Conservation (phyloP, 176 grass and related monocot genomes). For the Hyparrhenia diplandra region DNA sequence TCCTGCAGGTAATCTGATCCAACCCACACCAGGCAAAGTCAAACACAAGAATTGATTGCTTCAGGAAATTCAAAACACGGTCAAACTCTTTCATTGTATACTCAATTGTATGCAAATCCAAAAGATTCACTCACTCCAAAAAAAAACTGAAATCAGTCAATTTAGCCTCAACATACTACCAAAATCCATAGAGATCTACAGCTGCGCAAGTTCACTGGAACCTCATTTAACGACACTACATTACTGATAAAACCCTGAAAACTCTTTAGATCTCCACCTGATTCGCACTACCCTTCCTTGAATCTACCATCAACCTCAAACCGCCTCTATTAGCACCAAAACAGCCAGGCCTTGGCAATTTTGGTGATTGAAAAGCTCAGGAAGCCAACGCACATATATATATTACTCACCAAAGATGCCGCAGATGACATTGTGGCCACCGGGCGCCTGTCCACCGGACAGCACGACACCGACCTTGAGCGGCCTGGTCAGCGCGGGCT, state of each 20-base stretch:
- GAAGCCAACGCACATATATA: neutral
- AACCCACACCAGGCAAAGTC: neutral
- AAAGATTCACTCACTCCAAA: neutral
- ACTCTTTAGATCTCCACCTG: conserved; percentile 23
- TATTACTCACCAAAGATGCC: conserved; percentile 90
- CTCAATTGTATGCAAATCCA: neutral
- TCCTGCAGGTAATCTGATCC: conserved; percentile 80
- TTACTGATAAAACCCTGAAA: too few species aligned
- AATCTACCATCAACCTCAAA: neutral
- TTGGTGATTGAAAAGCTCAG: neutral
- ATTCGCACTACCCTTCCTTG: neutral
- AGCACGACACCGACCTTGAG: conserved; percentile 89
- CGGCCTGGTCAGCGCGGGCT: conserved; percentile 4
- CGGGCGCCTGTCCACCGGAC: conserved; percentile 87
- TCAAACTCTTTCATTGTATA: neutral
- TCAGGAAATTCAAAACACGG: neutral
- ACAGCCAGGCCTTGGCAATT: neutral
- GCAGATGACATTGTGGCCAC: conserved; percentile 97
- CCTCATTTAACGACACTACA: neutral
- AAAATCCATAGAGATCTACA: conserved; percentile 25
- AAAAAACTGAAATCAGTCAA: neutral
- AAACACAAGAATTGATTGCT: neutral
- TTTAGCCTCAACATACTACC: neutral
- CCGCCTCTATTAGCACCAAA: neutral
- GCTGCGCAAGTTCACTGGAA: neutral